A percentile compares a stretch with the other conserved stretches of the same genome.
Evolutionary conservation across 2,329 filamentous ascomycete genomes (phyloP).

Genomic region (Fusarium sp.): DNA sequence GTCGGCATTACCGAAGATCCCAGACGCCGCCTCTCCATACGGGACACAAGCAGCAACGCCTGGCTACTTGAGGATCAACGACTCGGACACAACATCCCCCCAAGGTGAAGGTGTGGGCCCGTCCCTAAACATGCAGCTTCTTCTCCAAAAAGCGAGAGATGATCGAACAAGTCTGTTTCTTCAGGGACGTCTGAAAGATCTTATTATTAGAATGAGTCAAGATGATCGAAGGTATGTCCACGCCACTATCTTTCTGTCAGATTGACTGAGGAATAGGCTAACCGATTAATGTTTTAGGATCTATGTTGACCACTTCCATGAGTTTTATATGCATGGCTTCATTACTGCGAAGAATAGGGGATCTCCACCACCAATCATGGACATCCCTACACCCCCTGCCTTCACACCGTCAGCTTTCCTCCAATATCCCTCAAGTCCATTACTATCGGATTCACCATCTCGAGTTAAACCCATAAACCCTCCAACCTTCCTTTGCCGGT

Average conservation of each 20-base stretch:
- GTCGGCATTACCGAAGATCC: background rate
- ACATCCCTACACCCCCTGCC: background rate
- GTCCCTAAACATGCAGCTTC: conserved; percentile 26
- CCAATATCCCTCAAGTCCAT: background rate
- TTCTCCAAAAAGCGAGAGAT: conserved; percentile 8
- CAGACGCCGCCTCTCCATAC: conserved; percentile 12
- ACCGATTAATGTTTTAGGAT: fast-evolving
- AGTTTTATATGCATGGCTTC: conserved; percentile 26
- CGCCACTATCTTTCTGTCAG: fast-evolving
- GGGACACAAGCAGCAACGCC: conserved; percentile 3
- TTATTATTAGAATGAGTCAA: conserved; percentile 3
- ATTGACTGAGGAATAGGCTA: background rate
- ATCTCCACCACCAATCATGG: background rate
- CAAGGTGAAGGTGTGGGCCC: background rate
- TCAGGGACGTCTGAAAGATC: conserved; percentile 8
- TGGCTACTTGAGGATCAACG: conserved; percentile 13
- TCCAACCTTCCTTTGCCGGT: too few species aligned
- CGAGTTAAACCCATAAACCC: fast-evolving
- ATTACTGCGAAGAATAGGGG: conserved; percentile 7
- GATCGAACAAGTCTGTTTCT: conserved; percentile 15
- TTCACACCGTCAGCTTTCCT: background rate
- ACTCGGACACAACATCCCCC: background rate
- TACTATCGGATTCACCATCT: background rate
- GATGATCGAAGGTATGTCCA: conserved; percentile 20
- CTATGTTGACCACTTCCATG: conserved; percentile 27